Evolutionary conservation across 345 rosid species (phyloP).

Genomic region (Salix arbutifolia): DNA sequence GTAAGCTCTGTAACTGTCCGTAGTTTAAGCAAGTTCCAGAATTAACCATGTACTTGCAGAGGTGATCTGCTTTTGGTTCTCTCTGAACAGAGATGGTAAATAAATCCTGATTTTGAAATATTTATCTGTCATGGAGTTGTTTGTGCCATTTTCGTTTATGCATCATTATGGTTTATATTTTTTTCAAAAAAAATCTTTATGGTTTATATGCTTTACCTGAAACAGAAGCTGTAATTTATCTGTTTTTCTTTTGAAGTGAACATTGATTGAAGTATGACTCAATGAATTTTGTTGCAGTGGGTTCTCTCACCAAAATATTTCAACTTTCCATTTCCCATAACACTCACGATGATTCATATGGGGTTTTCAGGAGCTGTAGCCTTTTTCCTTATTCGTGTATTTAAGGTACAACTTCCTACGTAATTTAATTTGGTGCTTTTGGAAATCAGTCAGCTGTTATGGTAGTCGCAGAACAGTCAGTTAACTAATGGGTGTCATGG

Average conservation of each 20-base stretch:
- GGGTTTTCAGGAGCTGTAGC: conserved; percentile 76
- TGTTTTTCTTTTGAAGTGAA: background rate
- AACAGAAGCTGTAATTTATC: background rate
- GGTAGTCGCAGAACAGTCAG: background rate
- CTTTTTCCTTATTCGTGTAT: conserved; percentile 79
- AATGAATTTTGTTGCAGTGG: conserved; percentile 64
- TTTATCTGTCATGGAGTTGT: background rate
- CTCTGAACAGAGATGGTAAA: background rate
- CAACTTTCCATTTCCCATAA: conserved; percentile 83
- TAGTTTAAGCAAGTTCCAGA: background rate
- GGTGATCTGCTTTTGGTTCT: background rate
- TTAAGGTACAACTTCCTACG: conserved; percentile 55
- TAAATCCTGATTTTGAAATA: background rate
- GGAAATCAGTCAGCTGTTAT: background rate
- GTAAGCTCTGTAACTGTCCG: background rate
- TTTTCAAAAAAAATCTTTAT: background rate
- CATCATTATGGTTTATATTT: background rate
- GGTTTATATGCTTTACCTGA: background rate
- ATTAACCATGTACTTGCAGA: background rate
- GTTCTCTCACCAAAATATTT: conserved; percentile 89
- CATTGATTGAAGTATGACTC: background rate
- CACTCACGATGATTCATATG: conserved; percentile 96
- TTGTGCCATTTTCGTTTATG: background rate
- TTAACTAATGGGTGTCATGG: background rate
- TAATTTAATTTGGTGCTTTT: background rate